These are phyloP conservation scores for Eucalyptus lansdowneana DNA, from an alignment of 345 rosid genomes.

Conservation along the genomic window DNA sequence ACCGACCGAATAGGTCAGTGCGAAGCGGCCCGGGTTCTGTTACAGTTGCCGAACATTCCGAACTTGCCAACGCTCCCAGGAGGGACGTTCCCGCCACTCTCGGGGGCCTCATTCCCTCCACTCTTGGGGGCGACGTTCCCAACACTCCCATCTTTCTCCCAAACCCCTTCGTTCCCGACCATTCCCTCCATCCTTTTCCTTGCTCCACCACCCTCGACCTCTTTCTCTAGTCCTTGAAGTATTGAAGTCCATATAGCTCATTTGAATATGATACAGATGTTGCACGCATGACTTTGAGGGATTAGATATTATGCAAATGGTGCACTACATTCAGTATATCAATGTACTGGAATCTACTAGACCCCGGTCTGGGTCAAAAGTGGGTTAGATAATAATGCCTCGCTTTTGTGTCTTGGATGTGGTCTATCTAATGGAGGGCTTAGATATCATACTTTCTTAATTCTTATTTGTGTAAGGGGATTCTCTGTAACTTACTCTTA, in stretches of 20 bases:
- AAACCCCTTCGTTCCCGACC: not conserved
- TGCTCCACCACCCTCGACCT: not conserved
- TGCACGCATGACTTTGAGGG: not conserved
- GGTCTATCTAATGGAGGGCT: not conserved
- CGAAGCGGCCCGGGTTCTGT: not conserved
- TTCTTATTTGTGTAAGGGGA: not conserved
- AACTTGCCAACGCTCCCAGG: not conserved
- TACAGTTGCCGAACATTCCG: not conserved
- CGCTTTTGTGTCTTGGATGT: not conserved
- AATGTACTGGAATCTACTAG: not conserved
- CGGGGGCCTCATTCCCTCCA: not conserved
- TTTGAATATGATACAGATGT: not conserved
- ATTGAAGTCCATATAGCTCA: not conserved
- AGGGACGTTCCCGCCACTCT: not conserved
- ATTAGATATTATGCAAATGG: not conserved
- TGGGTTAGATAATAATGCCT: not conserved
- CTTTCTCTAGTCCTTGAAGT: not conserved
- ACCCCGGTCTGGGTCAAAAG: not conserved
- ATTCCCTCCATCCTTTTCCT: not conserved
- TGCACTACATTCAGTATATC: not conserved
- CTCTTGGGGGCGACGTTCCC: not conserved
- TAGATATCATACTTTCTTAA: not conserved
- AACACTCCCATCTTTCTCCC: not conserved
- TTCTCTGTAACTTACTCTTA: not conserved
- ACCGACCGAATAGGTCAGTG: not conserved